These are phyloP conservation scores for Lasiosphaeriaceae sp. DNA, from an alignment of 495 filamentous ascomycete genomes.

Conservation along the genomic window DNA sequence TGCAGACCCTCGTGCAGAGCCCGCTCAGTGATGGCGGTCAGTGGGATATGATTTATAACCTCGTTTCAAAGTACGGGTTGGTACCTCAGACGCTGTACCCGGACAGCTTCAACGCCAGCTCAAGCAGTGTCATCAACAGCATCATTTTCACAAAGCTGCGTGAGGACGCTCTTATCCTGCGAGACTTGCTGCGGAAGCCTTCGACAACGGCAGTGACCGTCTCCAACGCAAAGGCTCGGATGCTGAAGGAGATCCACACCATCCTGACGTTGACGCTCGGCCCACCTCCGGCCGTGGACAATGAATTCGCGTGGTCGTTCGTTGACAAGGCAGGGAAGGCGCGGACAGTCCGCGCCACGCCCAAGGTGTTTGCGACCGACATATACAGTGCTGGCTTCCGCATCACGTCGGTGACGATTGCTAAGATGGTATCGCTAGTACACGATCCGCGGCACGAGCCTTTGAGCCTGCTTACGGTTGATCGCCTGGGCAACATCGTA, in stretches of 20 bases:
- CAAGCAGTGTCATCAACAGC: constrained; percentile 63
- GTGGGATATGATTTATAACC: constrained; percentile 89
- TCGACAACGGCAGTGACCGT: constrained; percentile 32
- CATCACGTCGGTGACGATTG: constrained; percentile 49
- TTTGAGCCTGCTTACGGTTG: constrained; percentile 65
- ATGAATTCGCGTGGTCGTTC: constrained; percentile 74
- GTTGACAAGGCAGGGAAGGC: constrained; percentile 62
- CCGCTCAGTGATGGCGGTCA: constrained; percentile 82
- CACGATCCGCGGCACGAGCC: constrained; percentile 79
- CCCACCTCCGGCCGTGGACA: constrained; percentile 61
- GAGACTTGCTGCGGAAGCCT: constrained; percentile 41
- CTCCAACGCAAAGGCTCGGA: constrained; percentile 56
- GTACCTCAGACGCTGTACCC: constrained; percentile 77
- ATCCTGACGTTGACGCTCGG: constrained; percentile 77
- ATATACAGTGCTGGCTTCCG: constrained; percentile 43
- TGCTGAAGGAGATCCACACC: constrained; percentile 72
- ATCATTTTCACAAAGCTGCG: constrained; percentile 83
- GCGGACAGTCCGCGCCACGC: constrained; percentile 56
- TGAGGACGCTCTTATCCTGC: constrained; percentile 68
- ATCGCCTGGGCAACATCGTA: constrained; percentile 73
- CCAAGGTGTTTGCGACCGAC: constrained; percentile 62
- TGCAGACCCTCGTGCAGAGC: constrained; percentile 59
- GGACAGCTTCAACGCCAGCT: constrained; percentile 70
- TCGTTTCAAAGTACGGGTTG: constrained; percentile 81
- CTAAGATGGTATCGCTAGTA: constrained; percentile 69